phyloP scores from a whole-genome alignment of 1,284 basidiomycete species.

The Leccinum insigne region DNA sequence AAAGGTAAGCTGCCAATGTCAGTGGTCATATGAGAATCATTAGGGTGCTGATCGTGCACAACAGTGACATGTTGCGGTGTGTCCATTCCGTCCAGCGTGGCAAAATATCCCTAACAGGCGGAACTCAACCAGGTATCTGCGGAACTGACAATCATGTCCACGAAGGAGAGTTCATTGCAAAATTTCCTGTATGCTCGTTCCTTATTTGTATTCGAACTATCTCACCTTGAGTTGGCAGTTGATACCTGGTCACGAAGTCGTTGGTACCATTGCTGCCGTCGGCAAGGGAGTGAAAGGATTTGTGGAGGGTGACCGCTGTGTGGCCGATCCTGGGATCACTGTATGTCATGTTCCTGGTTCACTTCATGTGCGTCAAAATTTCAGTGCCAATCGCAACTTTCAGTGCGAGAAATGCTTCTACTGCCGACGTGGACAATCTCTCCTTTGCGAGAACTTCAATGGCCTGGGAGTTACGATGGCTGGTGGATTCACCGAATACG shows the following conservation, averaged over 20 bases:
- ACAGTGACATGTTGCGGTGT: slow-evolving; percentile 47
- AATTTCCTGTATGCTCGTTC: slow-evolving; percentile 55
- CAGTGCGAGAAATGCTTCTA: slow-evolving; percentile 84
- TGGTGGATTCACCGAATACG: slow-evolving; percentile 85
- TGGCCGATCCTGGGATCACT: slow-evolving; percentile 65
- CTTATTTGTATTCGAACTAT: not conserved
- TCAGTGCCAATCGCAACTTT: not conserved
- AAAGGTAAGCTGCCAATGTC: slow-evolving; percentile 42
- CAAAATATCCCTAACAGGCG: not conserved
- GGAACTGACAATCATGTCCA: slow-evolving; percentile 77
- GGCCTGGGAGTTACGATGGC: slow-evolving; percentile 71
- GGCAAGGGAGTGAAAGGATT: slow-evolving; percentile 72
- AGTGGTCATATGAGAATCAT: not conserved
- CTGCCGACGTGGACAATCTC: slow-evolving; percentile 70
- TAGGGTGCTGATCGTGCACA: not conserved
- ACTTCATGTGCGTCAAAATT: not conserved
- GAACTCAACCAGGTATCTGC: slow-evolving; percentile 50
- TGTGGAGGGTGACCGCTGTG: slow-evolving; percentile 69
- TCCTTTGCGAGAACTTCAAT: slow-evolving; percentile 78
- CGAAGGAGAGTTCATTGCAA: slow-evolving; percentile 74
- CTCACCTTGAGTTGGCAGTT: slow-evolving; percentile 42
- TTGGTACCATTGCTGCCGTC: slow-evolving; percentile 64
- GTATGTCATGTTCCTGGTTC: slow-evolving; percentile 35
- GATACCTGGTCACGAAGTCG: slow-evolving; percentile 81
- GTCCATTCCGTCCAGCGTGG: slow-evolving; percentile 11